Base-by-base conservation (phyloP, 345 rosid genomes). In the Brassica cretica region DNA sequence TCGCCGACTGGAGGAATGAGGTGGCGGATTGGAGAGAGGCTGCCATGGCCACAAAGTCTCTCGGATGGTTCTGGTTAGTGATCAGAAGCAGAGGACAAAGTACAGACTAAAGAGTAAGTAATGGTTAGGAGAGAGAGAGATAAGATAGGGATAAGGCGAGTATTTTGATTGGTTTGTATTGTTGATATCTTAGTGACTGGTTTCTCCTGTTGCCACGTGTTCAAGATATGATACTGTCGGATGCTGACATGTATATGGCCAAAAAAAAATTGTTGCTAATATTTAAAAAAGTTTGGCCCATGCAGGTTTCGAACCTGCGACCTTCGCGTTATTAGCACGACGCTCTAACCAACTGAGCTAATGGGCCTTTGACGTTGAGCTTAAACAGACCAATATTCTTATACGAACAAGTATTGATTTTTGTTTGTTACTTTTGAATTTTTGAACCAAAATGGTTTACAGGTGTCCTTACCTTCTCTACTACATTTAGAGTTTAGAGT, bases 241-340 rank as follows among this genome's bases (percentile, higher is more conserved):
- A 39, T 58, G 84, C 78, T 81, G 84, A 81, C 71, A 68, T 73
- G 81, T 62, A 14, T n/a, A 51, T 46, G 56, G 19, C 7, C 7
- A 14, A 64, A 73, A 39, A 77, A 37, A 21, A 6, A 6, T 0
- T 0, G 0, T 68, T 44, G 32, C 5, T 0, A 9, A 12, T 11
- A 6, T 15, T 27, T 2, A 0, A 16, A 24, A 51, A 62, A 0
- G 0, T 0, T 0, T 78, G 82, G 82, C 74, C 74, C 74, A 79
- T 68, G 74, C 74, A 79, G 82, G 74, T 73, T 67, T 78, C 78
- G 74, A 78, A 73, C 77, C 82, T 78, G 77, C 70, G 88, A 89
- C 97, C 93, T 88, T 89, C 89, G 95, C 93, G 96, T 92, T 87
- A 91, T 89, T 93, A 89, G 91, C 94, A 90, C 89, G 89, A 90